These are phyloP conservation scores for Calonectria pseudoreteaudii DNA, from an alignment of 2,329 filamentous ascomycete genomes.

Conservation along the genomic window DNA sequence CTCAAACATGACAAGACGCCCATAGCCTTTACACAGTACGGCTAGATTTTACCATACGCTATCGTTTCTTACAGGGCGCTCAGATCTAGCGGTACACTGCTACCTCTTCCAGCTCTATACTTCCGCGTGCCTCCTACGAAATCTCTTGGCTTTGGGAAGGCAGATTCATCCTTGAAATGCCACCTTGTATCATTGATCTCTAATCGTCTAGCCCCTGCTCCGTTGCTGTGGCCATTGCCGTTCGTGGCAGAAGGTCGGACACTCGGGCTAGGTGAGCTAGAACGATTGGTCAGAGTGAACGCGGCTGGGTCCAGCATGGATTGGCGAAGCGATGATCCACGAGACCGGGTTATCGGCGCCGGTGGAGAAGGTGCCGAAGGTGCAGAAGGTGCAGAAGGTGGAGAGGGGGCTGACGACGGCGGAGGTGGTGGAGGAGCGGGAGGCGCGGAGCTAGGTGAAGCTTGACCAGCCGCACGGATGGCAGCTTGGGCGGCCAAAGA, in stretches of 20 bases:
- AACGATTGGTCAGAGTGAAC: slow-evolving; percentile 79
- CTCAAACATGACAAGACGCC: slow-evolving; percentile 13
- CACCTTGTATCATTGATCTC: slow-evolving; percentile 83
- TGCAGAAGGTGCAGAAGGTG: slow-evolving; percentile 56
- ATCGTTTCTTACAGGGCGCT: slow-evolving; percentile 59
- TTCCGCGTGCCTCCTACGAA: slow-evolving; percentile 80
- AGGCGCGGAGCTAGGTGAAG: slow-evolving; percentile 51
- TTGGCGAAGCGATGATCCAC: slow-evolving; percentile 63
- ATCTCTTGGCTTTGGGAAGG: slow-evolving; percentile 86
- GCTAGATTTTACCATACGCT: slow-evolving; percentile 25
- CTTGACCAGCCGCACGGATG: slow-evolving; percentile 57
- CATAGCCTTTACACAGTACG: slow-evolving; percentile 1
- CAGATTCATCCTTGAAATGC: slow-evolving; percentile 85
- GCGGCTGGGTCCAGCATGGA: slow-evolving; percentile 80
- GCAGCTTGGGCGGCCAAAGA: slow-evolving; percentile 59
- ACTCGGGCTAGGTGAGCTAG: slow-evolving; percentile 59
- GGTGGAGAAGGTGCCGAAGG: slow-evolving; percentile 56
- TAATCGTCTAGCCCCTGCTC: slow-evolving; percentile 54
- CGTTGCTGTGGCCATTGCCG: slow-evolving; percentile 30
- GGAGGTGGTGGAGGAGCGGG: slow-evolving; percentile 50
- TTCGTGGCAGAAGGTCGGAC: slow-evolving; percentile 51
- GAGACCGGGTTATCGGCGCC: slow-evolving; percentile 51
- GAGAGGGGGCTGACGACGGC: slow-evolving; percentile 53
- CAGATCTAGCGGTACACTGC: slow-evolving; percentile 92
- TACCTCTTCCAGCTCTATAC: slow-evolving; percentile 92